Percentiles rank a stretch among this genome's conserved stretches.
Evolutionary conservation across 2,329 filamentous ascomycete species (phyloP).

Genomic region (Claviceps arundinis): DNA sequence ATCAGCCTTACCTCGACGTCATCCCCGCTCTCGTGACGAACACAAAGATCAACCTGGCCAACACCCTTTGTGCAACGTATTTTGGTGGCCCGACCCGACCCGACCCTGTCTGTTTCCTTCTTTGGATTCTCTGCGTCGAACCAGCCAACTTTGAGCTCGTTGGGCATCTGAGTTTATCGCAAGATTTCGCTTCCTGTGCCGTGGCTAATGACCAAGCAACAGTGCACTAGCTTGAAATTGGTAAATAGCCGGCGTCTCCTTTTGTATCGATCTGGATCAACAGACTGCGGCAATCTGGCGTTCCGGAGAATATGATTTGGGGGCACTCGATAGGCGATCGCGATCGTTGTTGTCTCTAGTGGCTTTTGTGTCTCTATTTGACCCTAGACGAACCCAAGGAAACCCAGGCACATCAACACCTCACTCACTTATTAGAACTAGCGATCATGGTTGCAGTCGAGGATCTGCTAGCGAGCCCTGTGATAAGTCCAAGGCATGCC

Average conservation of each 20-base stretch:
- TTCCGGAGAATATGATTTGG: neutral
- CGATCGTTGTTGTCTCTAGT: neutral
- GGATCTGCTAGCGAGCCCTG: constrained; percentile 21
- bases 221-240: neutral
- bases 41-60: neutral
- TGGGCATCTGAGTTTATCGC: neutral
- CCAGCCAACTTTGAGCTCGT: neutral
- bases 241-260: neutral
- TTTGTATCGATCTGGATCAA: neutral
- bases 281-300: neutral
- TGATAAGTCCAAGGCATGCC: constrained; percentile 15
- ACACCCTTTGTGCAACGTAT: neutral
- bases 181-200: neutral
- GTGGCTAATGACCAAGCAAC: neutral
- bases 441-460: constrained; percentile 25
- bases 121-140: neutral
- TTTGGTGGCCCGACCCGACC: too few relatives aligned
- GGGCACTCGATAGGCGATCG: neutral
- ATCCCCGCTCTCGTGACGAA: neutral
- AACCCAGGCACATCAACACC: neutral
- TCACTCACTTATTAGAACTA: too few relatives aligned
- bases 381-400: neutral
- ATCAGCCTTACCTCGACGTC: neutral
- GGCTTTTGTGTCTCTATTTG: neutral
- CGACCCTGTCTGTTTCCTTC: neutral